Evolutionary conservation across 1,284 basidiomycete species (phyloP).

Genomic region (Ceratobasidium sp.): DNA sequence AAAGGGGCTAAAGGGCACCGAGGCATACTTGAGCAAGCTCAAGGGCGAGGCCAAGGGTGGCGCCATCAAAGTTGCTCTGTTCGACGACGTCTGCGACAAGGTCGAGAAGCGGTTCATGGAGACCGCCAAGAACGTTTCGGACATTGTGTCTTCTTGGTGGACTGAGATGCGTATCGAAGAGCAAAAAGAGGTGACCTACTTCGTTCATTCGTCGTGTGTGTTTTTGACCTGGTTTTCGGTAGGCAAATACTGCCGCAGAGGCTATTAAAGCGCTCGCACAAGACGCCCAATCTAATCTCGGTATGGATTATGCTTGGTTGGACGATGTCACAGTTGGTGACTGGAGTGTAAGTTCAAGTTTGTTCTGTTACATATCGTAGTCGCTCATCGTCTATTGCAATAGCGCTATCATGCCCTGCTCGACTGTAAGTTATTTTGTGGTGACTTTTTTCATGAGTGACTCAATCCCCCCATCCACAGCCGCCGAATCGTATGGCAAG

Average conservation of each 20-base stretch:
- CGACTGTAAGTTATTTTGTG: slow-evolving; percentile 34
- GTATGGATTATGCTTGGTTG: slow-evolving; percentile 79
- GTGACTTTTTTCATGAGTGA: neutral
- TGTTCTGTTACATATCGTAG: neutral
- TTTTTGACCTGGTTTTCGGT: neutral
- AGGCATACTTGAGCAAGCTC: slow-evolving; percentile 65
- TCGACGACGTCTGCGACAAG: slow-evolving; percentile 65
- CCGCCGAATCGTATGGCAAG: slow-evolving; percentile 34
- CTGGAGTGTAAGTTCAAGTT: slow-evolving; percentile 55
- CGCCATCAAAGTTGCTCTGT: slow-evolving; percentile 57
- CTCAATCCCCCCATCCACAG: slow-evolving; percentile 16
- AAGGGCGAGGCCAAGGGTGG: slow-evolving; percentile 44
- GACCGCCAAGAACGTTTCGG: slow-evolving; percentile 52
- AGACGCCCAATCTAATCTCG: slow-evolving; percentile 70
- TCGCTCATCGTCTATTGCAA: neutral
- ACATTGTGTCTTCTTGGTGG: slow-evolving; percentile 39
- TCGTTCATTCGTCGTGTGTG: slow-evolving; percentile 14
- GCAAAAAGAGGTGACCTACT: slow-evolving; percentile 39
- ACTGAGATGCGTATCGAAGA: slow-evolving; percentile 32
- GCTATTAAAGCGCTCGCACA: slow-evolving; percentile 64
- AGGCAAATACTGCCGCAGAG: slow-evolving; percentile 51
- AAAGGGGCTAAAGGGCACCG: slow-evolving; percentile 68
- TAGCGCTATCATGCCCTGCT: slow-evolving; percentile 44
- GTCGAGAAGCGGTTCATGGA: slow-evolving; percentile 68
- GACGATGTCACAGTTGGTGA: slow-evolving; percentile 78